These are phyloP conservation scores for Pedinophyceae sp. DNA, from an alignment of 139 green algal species.

Conservation along the genomic window DNA sequence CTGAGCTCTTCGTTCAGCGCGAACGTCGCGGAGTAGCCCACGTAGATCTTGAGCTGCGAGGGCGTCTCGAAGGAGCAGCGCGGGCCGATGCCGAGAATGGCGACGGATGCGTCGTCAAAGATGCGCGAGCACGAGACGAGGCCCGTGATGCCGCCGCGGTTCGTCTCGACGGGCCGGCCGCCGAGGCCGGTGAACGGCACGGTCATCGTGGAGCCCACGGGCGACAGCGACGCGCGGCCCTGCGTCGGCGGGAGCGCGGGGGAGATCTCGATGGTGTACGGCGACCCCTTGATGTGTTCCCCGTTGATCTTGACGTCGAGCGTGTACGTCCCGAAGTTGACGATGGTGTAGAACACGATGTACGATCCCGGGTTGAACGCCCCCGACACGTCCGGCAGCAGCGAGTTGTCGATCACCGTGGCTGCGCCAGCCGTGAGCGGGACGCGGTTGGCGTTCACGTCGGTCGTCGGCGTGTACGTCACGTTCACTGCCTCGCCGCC, in stretches of 20 bases:
- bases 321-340: constrained; percentile 7
- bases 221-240: background rate
- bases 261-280: constrained; percentile 2
- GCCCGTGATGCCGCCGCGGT: constrained; percentile 7
- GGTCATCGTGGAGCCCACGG: constrained; percentile 4
- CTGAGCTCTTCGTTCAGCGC: too few species aligned
- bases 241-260: constrained; percentile 4
- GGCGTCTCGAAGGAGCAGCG: constrained; percentile 8
- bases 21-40: constrained; percentile 6
- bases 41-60: background rate
- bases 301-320: constrained; percentile 8
- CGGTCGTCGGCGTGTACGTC: background rate
- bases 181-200: constrained; percentile 7
- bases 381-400: background rate
- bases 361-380: constrained; percentile 5
- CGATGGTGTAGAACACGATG: constrained; percentile 7
- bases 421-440: background rate
- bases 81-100: constrained; percentile 2
- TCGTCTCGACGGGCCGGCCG: constrained; percentile 1
- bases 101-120: constrained; percentile 1
- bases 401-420: constrained; percentile 3
- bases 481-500: constrained; percentile 6
- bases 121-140: constrained; percentile 7
- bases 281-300: constrained; percentile 8
- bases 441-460: constrained; percentile 6